These are phyloP conservation scores for Tricholoma sp. DNA, from an alignment of 768 basidiomycete genomes.

Conservation along the genomic window DNA sequence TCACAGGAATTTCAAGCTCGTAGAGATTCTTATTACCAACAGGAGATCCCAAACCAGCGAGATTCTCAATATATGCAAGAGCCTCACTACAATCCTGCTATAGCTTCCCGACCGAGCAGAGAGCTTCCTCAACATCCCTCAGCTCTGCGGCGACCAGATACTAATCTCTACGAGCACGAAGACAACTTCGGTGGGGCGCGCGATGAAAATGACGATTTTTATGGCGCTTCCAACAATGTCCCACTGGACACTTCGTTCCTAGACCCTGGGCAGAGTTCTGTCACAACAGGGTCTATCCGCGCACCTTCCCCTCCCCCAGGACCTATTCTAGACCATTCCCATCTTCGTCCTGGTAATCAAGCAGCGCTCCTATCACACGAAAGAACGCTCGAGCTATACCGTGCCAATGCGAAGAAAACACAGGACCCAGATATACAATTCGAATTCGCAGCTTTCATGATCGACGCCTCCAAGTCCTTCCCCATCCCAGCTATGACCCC, in stretches of 20 bases:
- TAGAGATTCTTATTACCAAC: conserved; percentile 5
- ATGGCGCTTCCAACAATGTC: conserved; percentile 10
- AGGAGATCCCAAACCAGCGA: conserved; percentile 1
- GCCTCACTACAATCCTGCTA: conserved; percentile 9
- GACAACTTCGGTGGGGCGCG: conserved; percentile 14
- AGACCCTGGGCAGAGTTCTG: conserved; percentile 32
- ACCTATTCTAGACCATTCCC: conserved; percentile 84
- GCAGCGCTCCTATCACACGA: conserved; percentile 93
- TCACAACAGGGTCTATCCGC: conserved; percentile 52
- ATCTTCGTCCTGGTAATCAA: conserved; percentile 88
- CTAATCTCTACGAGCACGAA: conserved; percentile 11
- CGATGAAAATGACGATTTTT: conserved; percentile 19
- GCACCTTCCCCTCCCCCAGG: conserved; percentile 63
- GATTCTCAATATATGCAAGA: conserved; percentile 6
- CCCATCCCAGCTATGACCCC: conserved; percentile 67
- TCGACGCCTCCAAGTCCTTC: conserved; percentile 91
- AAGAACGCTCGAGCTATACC: conserved; percentile 94
- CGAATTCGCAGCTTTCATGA: conserved; percentile 98
- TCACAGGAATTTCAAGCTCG: conserved; percentile 5
- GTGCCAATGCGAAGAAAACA: conserved; percentile 96
- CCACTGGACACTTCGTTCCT: conserved; percentile 8
- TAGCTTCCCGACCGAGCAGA: conserved; percentile 5
- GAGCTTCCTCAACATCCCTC: conserved; percentile 4
- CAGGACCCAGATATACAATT: conserved; percentile 97
- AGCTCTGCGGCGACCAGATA: neutral